Evolutionary conservation across 164 flowering plant species (phyloP), one percentile per base, ranked within the genome.

Genomic region (Dillenia turbinata): DNA sequence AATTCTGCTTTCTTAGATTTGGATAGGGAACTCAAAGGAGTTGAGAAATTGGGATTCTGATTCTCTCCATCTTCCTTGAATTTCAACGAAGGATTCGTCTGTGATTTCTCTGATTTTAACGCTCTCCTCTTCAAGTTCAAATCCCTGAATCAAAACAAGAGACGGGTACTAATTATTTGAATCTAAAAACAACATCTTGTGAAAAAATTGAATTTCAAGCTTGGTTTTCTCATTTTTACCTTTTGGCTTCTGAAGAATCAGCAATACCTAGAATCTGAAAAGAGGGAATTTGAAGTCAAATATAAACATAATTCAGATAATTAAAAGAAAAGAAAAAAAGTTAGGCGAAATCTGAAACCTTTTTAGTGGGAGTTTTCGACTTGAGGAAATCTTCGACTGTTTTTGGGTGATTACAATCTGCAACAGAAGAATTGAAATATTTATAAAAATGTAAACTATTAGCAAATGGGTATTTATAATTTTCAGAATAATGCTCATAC

Each of bases 371-470:
- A 6, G 87, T 77, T 0, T 78, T 48, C 0, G 78, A 73, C 49
- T 56, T 75, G 26, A 75, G 70, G 64, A 87, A 88, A 69, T 89
- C 98, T 45, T 87, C 92, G 40, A 75, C 85, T 16, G 75, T 81
- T 79, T 77, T 85, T 3, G 99, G 95, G 73, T 94, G 97, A 47
- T 78, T 74, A 61, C 99, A 94, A 74, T 85, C 99, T 94, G 80
- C 49, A 70, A 70, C 1, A 52, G 26, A 59, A 16, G 52, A 65
- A 40, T 57, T 12, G 12, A 7, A n/a, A 10, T 19, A 49, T 45
- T 15, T 2, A 5, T 9, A 53, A 24, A 59, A 22, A 45, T 33
- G 15, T 49, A 16, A 57, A 48, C 14, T 33, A 33, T 33, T 33
- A 33, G 40, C 40, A 33, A 33, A 33, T 33, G 40, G 40, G 44